A percentile compares a stretch with the other conserved stretches of the same genome.
Conservation (phyloP, 805 yeast species). For the Metschnikowia orientalis region DNA sequence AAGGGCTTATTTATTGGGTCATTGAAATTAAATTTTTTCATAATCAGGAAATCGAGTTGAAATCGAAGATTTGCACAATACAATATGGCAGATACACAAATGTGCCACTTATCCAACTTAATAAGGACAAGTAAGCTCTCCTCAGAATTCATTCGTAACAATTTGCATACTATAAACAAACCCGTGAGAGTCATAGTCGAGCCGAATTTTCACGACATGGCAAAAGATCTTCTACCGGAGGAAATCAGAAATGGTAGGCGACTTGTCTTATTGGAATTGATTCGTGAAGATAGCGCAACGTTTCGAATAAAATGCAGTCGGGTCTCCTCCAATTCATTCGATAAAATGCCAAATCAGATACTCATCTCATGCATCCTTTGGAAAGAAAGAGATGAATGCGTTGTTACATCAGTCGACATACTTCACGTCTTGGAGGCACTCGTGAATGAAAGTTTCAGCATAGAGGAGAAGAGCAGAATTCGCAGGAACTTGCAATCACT, state of each 20-base stretch:
- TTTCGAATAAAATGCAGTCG: conserved; percentile 10
- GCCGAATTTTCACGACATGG: conserved; percentile 33
- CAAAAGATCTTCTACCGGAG: conserved; percentile 43
- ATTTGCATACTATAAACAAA: conserved; percentile 19
- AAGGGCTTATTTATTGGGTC: too few relatives aligned
- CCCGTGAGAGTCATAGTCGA: conserved; percentile 28
- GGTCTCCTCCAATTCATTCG: conserved; percentile 33
- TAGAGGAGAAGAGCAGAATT: conserved; percentile 67
- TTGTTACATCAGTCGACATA: conserved; percentile 63
- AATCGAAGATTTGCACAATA: too few relatives aligned
- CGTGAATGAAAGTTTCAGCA: conserved; percentile 50
- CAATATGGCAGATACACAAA: conserved; percentile 2
- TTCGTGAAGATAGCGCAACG: conserved; percentile 21
- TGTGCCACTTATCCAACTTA: conserved; percentile 4
- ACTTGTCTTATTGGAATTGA: conserved; percentile 42
- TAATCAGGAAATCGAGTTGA: too few relatives aligned
- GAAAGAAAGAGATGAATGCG: conserved; percentile 43
- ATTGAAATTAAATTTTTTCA: too few relatives aligned
- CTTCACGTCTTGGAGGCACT: conserved; percentile 53
- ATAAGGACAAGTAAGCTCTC: conserved; percentile 17
- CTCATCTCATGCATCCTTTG: conserved; percentile 59
- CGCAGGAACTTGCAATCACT: conserved; percentile 62
- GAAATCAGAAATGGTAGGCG: conserved; percentile 43
- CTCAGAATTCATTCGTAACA: conserved; percentile 15
- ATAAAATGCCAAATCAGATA: conserved; percentile 34